These are phyloP conservation scores for Mollisiaceae sp. DNA, from an alignment of 2,329 filamentous ascomycete species.

Conservation along the genomic window DNA sequence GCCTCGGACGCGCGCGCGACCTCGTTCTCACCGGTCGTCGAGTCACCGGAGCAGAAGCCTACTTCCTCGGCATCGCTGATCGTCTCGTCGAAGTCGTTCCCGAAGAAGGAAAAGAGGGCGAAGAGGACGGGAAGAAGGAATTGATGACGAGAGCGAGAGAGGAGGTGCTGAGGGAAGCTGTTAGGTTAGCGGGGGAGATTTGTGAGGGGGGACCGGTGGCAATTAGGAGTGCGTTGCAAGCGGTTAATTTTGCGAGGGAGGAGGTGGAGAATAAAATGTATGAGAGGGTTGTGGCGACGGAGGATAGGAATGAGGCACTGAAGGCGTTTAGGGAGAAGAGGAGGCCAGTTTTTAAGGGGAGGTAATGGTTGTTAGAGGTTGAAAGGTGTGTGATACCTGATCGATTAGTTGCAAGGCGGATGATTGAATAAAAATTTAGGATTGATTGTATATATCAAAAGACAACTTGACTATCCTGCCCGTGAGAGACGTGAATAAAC, in stretches of 20 bases:
- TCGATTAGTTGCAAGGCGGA: no score
- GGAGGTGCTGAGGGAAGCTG: conserved; percentile 74
- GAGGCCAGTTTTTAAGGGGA: conserved; percentile 69
- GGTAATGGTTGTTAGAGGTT: conserved; percentile 19
- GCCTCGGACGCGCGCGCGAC: conserved; percentile 81
- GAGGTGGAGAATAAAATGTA: conserved; percentile 88
- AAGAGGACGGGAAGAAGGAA: conserved; percentile 45
- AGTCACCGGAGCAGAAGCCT: conserved; percentile 82
- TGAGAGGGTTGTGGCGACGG: conserved; percentile 78
- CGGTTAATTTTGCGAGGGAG: conserved; percentile 75
- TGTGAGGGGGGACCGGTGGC: conserved; percentile 90
- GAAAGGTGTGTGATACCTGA: no score
- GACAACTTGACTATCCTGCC: no score
- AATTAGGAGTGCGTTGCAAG: conserved; percentile 77
- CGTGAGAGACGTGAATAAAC: no score
- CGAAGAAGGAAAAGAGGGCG: conserved; percentile 49
- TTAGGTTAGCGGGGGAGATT: conserved; percentile 81
- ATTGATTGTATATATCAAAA: no score
- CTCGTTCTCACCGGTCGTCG: conserved; percentile 89
- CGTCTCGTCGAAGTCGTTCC: conserved; percentile 81
- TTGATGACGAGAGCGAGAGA: conserved; percentile 65
- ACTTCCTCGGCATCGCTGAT: conserved; percentile 89
- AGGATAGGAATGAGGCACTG: conserved; percentile 88
- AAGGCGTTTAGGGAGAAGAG: conserved; percentile 82
- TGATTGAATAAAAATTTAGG: no score